Evolutionary conservation across 805 yeast genomes (phyloP), one percentile per base, ranked within the genome.

Genomic region (Sugiyamaella smithiae): DNA sequence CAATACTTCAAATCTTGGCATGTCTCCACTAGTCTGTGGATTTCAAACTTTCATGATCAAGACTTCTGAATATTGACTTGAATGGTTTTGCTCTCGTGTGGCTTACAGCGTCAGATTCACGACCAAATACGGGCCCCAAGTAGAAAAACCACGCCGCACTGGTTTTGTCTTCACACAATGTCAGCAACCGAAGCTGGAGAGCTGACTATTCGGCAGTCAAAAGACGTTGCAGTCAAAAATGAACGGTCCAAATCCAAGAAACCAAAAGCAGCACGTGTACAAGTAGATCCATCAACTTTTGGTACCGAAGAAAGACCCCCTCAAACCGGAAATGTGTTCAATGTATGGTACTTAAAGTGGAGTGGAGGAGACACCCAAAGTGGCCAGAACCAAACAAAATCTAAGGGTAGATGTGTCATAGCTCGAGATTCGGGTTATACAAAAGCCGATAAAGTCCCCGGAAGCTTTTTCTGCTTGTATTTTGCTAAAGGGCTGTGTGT

Each of bases 401-500:
- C 81, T 64, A 85, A 76, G 28, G 80, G 76, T 57, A 69, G 82
- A 50, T 80, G 91, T 43, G 69, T 82, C 53, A 71, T 85, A 6
- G 71, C 63, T 11, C 60, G 64, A 41, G 97, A 91, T 59, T 65
- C 86, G 0, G 97, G 98, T 0, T 76, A 75, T 49, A 91, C 97
- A 0, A 72, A 68, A 48, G 95, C 89, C 1, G 82, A 79, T 53
- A 72, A 71, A 42, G 67, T 72, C 19, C 61, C 66, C 0, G 65
- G 70, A 1, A 69, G 72, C 12, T 82, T 72, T 44, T 76, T 88
- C 45, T 91, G 99, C 62, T 60, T 91, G 2, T 88, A 83, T 68
- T 91, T 88, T 68, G 91, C 96, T 2, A 79, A 90, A 43, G 98
- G 98, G 0, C 77, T 87, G 64, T 91, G 99, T 61, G 77, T 80